Evolutionary conservation across 345 rosid species (phyloP), one percentile per base, ranked within the genome.

Genomic region (Eucalyptus tenuipes): DNA sequence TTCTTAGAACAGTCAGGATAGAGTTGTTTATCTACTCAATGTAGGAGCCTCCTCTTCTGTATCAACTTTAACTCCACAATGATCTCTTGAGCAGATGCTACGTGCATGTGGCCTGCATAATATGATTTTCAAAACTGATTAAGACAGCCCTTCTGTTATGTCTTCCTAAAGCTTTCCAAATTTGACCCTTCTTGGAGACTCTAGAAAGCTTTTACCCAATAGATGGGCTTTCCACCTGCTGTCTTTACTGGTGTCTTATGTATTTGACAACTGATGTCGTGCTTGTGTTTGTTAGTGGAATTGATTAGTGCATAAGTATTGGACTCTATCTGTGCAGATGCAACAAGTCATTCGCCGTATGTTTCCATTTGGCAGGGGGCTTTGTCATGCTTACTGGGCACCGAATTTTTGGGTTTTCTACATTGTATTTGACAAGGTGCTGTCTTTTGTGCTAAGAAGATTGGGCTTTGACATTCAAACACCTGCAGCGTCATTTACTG

Each of bases 321-420:
- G 84, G 27, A 48, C 85, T 85, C 53, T 88, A 87, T 84, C 61
- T 89, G 55, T 93, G 94, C 98, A 97, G 99, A 96, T 96, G 48
- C 94, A 92, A 89, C 96, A 95, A 93, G 98, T 97, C 88, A 85
- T 97, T 16, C 87, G 88, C 87, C 94, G 96, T 87, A 94, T 97
- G 99, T 97, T 97, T 94, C 99, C 99, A 85, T 97, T 97, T 66
- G 99, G 99, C 84, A 95, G 99, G 95, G 99, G 99, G 88, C 94
- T 97, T 87, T 96, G 98, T 89, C 99, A 98, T 92, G 99, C 99
- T 10, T 98, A 95, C 55, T 98, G 99, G 99, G 99, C 99, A 18
- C 99, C 98, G 17, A 98, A 97, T 68, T 95, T 98, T 88, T 98
- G 99, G 99, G 99, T 97, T 64, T 95, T 97, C 93, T 98, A 98